Base-by-base conservation (phyloP, 139 green algal species). In the Auxenochlorella protothecoides region DNA sequence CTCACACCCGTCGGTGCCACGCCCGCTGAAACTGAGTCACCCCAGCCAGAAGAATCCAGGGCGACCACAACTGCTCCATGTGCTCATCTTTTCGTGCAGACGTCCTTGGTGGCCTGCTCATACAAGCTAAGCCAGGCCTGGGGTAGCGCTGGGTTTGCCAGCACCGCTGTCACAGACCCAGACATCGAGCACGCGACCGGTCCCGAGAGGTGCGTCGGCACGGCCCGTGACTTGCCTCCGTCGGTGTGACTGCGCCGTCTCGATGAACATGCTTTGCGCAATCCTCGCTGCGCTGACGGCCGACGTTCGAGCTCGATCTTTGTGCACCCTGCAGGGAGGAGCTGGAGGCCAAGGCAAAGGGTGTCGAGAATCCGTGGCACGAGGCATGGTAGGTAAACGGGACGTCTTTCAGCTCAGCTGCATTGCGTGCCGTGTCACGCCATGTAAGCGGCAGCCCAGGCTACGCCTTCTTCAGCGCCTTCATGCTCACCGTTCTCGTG, bases 111-210 rank as follows among this genome's bases (percentile, higher is more conserved):
- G 27, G 27, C 27, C 27, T 44, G 27, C 27, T 44, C 27, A 44
- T 44, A 44, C 27, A 44, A 44, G 27, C 27, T 44, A 44, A 44
- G 27, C 27, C 27, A 44, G 27, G 27, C 27, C 27, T 44, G 27
- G 27, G 27, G 27, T 44, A 44, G 27, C 27, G 27, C 27, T 44
- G 27, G 27, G 27, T 62, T 62, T 62, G 9, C 57, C 57, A 15
- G 9, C 9, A 11, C 57, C 57, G 9, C 57, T 11, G 57, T 62
- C 57, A 62, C 57, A 9, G 57, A 62, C 11, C 9, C 57, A 9
- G 57, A 82, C 10, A 62, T 86, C 55, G 83, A 81, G 74, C 83
- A 87, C 54, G 80, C 84, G 5, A 89, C 84, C 11, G 85, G 85
- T 6, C 67, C 85, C 5, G 85, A 89, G 59, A 78, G 74, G 81